These are phyloP conservation scores for Colletotrichum tropicale DNA, from an alignment of 2,329 filamentous ascomycete genomes.

Conservation along the genomic window DNA sequence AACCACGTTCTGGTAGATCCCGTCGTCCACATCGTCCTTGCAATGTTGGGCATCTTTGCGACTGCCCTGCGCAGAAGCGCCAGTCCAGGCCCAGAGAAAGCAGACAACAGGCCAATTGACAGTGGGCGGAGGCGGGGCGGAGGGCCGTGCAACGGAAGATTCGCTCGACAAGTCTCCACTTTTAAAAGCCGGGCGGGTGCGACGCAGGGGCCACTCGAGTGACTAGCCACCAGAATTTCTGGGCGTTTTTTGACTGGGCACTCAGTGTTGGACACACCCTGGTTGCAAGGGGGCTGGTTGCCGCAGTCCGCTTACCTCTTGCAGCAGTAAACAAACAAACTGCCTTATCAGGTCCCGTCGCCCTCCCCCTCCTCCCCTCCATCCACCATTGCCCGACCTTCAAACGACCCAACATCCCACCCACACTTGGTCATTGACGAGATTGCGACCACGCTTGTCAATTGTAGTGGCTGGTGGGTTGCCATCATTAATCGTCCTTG, in stretches of 20 bases:
- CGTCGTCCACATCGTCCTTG: neutral
- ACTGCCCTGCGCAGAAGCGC: neutral
- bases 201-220: conserved; percentile 16
- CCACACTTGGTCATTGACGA: conserved; percentile 22
- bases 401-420: conserved; percentile 25
- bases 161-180: neutral
- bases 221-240: conserved; percentile 13
- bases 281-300: conserved; percentile 20
- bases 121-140: conserved; percentile 7
- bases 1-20: neutral
- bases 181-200: conserved; percentile 8
- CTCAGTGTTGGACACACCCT: neutral
- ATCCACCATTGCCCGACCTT: conserved; percentile 18
- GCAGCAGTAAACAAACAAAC: conserved; percentile 40
- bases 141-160: conserved; percentile 17
- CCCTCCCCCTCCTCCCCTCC: conserved; percentile 17
- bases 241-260: neutral
- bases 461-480: conserved; percentile 11
- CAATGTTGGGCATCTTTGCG: conserved; percentile 12
- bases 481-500: neutral
- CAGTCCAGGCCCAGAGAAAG: conserved; percentile 4
- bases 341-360: conserved; percentile 31
- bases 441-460: conserved; percentile 14
- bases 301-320: conserved; percentile 12
- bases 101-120: conserved; percentile 15